A percentile compares a stretch with the other conserved stretches of the same genome.
Conservation (phyloP, 106 monocot genomes). For the Dioscorea alata region DNA sequence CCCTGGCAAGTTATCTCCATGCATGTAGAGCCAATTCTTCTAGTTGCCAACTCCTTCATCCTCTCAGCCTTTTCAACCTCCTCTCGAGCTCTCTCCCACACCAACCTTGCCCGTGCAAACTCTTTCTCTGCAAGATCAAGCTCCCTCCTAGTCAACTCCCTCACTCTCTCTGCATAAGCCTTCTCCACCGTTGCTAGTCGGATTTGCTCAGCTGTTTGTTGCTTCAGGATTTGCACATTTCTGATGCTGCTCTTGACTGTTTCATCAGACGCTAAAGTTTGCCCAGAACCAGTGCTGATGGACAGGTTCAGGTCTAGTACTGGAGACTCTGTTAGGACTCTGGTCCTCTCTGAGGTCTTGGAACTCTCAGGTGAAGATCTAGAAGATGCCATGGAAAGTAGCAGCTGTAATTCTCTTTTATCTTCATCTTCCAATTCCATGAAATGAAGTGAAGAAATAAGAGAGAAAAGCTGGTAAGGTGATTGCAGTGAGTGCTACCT, state of each 20-base stretch:
- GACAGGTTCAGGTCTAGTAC: constrained; percentile 54
- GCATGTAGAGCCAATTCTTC: constrained; percentile 33
- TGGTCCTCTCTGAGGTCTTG: neutral
- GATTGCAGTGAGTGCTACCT: too few species aligned
- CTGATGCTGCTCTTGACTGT: constrained; percentile 11
- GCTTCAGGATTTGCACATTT: constrained; percentile 38
- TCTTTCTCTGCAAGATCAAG: constrained; percentile 72
- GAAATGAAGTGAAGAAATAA: neutral
- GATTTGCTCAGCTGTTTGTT: constrained; percentile 52
- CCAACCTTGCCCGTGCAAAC: constrained; percentile 55
- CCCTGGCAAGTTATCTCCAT: constrained; percentile 65
- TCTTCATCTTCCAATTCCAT: constrained; percentile 25
- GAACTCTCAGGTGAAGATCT: too few species aligned
- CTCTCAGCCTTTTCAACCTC: constrained; percentile 72
- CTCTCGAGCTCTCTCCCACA: constrained; percentile 63
- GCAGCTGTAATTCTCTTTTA: constrained; percentile 16
- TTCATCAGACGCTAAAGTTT: constrained; percentile 10
- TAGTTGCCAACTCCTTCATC: constrained; percentile 58
- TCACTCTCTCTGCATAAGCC: constrained; percentile 59
- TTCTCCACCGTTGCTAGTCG: constrained; percentile 48
- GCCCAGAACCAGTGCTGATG: constrained; percentile 19
- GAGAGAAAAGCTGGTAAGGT: too few species aligned
- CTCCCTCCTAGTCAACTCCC: constrained; percentile 63
- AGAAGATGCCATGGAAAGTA: neutral
- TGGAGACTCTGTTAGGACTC: neutral